A percentile compares a stretch with the other conserved stretches of the same genome.
These are phyloP conservation scores for Eimeria sp. DNA, from an alignment of 169 alveolate species.

Conservation along the genomic window DNA sequence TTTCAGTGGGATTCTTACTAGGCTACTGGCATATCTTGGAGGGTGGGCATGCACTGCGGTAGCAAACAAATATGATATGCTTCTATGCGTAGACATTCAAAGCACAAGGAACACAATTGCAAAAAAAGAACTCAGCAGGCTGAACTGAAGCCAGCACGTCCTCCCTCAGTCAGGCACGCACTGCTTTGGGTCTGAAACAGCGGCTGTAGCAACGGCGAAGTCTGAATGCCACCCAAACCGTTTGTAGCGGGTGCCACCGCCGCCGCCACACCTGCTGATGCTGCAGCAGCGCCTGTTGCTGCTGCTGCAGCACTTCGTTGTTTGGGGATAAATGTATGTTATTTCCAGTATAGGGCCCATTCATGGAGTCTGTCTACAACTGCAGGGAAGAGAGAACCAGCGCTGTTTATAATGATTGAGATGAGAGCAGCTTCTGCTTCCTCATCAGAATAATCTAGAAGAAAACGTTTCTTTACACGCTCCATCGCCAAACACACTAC, in stretches of 20 bases:
- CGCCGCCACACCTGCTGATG: neutral
- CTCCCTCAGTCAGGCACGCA: too few species aligned
- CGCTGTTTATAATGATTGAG: slow-evolving; percentile 92
- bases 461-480: slow-evolving; percentile 33
- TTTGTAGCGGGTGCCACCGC: neutral
- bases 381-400: slow-evolving; percentile 95
- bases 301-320: neutral
- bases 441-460: slow-evolving; percentile 87
- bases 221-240: too few species aligned
- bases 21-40: too few species aligned
- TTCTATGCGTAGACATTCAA: too few species aligned
- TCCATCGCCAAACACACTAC: slow-evolving; percentile 49
- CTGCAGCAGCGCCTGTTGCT: neutral
- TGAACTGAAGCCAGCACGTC: too few species aligned
- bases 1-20: neutral
- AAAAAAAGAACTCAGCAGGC: too few species aligned
- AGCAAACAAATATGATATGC: too few species aligned
- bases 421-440: slow-evolving; percentile 94
- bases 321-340: neutral
- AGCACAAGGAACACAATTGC: too few species aligned
- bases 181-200: neutral
- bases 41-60: too few species aligned
- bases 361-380: slow-evolving; percentile 94
- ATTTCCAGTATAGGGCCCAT: slow-evolving; percentile 94
- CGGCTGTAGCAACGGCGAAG: neutral